Conservation (phyloP, 495 filamentous ascomycete species). For the Lasiosphaeria miniovina region DNA sequence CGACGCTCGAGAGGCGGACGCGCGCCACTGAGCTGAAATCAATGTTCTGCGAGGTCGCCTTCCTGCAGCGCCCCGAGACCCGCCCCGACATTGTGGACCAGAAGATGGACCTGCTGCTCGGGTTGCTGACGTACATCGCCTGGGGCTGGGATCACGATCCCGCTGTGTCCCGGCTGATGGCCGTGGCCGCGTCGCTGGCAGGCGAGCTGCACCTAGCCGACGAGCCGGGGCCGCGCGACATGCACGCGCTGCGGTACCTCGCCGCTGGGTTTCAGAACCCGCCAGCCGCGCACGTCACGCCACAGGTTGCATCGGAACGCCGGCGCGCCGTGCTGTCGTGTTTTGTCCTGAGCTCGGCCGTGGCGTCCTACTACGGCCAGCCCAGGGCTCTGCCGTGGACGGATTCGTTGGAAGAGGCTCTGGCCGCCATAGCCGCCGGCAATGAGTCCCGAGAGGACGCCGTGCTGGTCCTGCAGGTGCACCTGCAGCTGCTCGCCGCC, state of each 20-base stretch:
- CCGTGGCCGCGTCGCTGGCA: constrained; percentile 46
- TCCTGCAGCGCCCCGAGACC: constrained; percentile 32
- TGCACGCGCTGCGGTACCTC: constrained; percentile 19
- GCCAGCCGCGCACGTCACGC: neutral
- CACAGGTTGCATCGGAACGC: constrained; percentile 37
- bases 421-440: constrained; percentile 20
- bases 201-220: constrained; percentile 45
- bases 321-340: constrained; percentile 49
- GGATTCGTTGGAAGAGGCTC: constrained; percentile 37
- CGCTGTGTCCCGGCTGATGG: constrained; percentile 36
- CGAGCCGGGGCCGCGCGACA: constrained; percentile 30
- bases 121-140: constrained; percentile 43
- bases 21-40: constrained; percentile 38
- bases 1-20: constrained; percentile 13
- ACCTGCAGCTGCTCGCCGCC: constrained; percentile 40
- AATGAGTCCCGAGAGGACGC: constrained; percentile 40
- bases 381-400: constrained; percentile 37
- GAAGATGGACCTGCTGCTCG: constrained; percentile 53
- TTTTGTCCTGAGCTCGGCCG: constrained; percentile 14
- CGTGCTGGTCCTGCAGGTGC: constrained; percentile 45
- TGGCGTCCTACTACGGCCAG: constrained; percentile 32
- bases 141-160: constrained; percentile 34
- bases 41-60: constrained; percentile 35
- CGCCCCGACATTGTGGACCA: neutral
- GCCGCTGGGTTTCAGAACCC: constrained; percentile 19